Percentiles rank a stretch among this genome's conserved stretches.
Evolutionary conservation across 2,329 filamentous ascomycete genomes (phyloP).

Genomic region (Aspergillus unguis): DNA sequence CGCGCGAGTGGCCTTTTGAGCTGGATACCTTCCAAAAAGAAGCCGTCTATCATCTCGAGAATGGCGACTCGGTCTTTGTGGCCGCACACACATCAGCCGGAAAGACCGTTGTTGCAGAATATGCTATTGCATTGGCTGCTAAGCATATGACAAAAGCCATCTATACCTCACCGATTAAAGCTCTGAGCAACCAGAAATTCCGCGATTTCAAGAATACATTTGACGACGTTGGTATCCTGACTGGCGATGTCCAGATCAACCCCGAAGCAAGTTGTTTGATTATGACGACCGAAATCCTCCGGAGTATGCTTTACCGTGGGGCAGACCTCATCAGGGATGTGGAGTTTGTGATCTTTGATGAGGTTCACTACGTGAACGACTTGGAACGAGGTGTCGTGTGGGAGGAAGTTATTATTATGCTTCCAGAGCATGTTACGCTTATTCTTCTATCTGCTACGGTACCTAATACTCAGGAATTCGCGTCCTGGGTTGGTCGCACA

Average conservation of each 20-base stretch:
- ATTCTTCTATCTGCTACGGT: slow-evolving; percentile 95
- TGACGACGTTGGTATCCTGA: slow-evolving; percentile 94
- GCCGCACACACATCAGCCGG: slow-evolving; percentile 96
- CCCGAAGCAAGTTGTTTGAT: slow-evolving; percentile 97
- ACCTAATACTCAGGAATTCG: slow-evolving; percentile 95
- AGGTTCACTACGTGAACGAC: slow-evolving; percentile 98
- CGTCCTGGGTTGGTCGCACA: slow-evolving; percentile 95
- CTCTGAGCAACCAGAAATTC: slow-evolving; percentile 97
- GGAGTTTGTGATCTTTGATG: slow-evolving; percentile 98
- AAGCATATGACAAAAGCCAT: slow-evolving; percentile 99
- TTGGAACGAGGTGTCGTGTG: slow-evolving; percentile 93
- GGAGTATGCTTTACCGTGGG: slow-evolving; percentile 96
- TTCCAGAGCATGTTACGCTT: slow-evolving; percentile 92
- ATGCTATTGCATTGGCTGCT: slow-evolving; percentile 92
- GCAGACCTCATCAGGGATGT: slow-evolving; percentile 95
- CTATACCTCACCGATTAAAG: slow-evolving; percentile 98
- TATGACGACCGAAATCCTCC: slow-evolving; percentile 97
- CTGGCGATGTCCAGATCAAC: slow-evolving; percentile 96
- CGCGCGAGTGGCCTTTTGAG: slow-evolving; percentile 92
- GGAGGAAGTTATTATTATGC: slow-evolving; percentile 99
- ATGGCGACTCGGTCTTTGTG: slow-evolving; percentile 95
- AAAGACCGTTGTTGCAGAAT: slow-evolving; percentile 97
- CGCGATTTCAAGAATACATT: slow-evolving; percentile 87
- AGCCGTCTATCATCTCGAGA: slow-evolving; percentile 94
- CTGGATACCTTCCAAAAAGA: slow-evolving; percentile 98